phyloP scores from a whole-genome alignment of 78 protist genomes.

The Guillardia theta region DNA sequence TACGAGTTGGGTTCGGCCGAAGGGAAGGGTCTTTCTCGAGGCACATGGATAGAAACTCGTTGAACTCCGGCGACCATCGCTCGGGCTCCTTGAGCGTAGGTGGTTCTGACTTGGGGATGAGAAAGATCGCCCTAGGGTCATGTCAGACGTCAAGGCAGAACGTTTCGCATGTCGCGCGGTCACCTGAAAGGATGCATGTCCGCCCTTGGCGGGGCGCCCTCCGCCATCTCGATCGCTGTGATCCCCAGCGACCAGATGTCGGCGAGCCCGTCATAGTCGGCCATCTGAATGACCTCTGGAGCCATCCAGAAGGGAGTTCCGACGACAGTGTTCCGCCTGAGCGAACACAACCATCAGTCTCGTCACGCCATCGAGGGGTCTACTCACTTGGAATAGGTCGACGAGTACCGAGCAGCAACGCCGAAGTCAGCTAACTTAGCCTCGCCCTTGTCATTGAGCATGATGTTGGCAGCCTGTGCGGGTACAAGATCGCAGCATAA shows the following conservation, averaged over 20 bases:
- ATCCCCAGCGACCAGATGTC: slow-evolving; percentile 38
- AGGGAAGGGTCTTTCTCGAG: slow-evolving; percentile 79
- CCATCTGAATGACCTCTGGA: neutral
- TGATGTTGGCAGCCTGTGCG: slow-evolving; percentile 27
- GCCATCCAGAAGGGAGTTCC: slow-evolving; percentile 43
- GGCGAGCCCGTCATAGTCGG: slow-evolving; percentile 18
- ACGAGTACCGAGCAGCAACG: slow-evolving; percentile 23
- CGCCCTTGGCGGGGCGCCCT: neutral
- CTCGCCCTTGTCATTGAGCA: neutral
- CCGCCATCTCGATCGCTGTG: neutral
- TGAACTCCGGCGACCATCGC: slow-evolving; percentile 66
- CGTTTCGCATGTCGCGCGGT: neutral
- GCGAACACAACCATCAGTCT: neutral
- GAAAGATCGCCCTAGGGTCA: slow-evolving; percentile 50
- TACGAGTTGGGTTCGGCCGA: too few relatives aligned
- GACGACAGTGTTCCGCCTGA: neutral
- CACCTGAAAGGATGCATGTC: slow-evolving; percentile 23
- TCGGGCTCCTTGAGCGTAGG: slow-evolving; percentile 66
- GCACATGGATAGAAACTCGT: slow-evolving; percentile 73
- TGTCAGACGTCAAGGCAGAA: neutral
- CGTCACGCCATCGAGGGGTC: neutral
- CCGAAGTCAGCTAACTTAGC: slow-evolving; percentile 11
- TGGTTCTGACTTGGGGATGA: slow-evolving; percentile 70
- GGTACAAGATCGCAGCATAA: too few relatives aligned
- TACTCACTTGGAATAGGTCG: neutral